Base-by-base conservation (phyloP, 2,329 filamentous ascomycete species). In the Eurotiales sp. region DNA sequence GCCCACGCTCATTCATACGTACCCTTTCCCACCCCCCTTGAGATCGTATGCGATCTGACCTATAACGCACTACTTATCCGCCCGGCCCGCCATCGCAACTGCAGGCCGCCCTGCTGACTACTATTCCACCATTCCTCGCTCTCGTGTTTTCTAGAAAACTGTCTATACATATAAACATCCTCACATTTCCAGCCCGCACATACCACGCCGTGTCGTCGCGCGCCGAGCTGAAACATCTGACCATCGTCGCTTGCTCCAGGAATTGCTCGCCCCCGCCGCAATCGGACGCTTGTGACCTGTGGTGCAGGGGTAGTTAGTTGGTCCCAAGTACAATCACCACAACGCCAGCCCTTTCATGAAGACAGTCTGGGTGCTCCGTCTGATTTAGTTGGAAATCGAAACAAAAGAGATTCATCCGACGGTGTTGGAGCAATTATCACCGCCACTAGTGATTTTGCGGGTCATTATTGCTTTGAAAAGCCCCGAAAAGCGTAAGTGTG, bases 391-490 rank as follows among this genome's bases (percentile, higher is more conserved):
- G 8, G n/a, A 19, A 2, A 5, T 37, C n/a, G 15, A 11, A 3
- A 17, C 4, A 2, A 15, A 37, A 11, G 32, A 36, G 15, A 27
- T 14, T 36, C 34, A 36, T 37, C 50, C 34, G 34, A 15, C 10
- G 34, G 34, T 11, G 34, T 37, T 37, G 34, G 8, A 17, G 34
- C 34, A 44, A 52, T 34, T 43, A 36, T 52, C 25, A 30, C 50
- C 50, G 50, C 44, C 44, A 52, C 50, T 52, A 52, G 43, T 47
- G 37, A 42, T 25, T 42, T 37, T 30, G 43, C 50, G 30, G 42
- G 19, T 22, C 30, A 48, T 30, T 39, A 48, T 37, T 43, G 23
- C 23, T 39, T 29, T 27, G 40, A 27, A 17, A 42, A 7, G 40
- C 40, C 40, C 14, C 7, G 21, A 39, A 17, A 14, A 37, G 15